A percentile compares a stretch with the other conserved stretches of the same genome.
Evolutionary conservation across 1,284 basidiomycete genomes (phyloP).

Genomic region (Paramarasmius palmivorus): DNA sequence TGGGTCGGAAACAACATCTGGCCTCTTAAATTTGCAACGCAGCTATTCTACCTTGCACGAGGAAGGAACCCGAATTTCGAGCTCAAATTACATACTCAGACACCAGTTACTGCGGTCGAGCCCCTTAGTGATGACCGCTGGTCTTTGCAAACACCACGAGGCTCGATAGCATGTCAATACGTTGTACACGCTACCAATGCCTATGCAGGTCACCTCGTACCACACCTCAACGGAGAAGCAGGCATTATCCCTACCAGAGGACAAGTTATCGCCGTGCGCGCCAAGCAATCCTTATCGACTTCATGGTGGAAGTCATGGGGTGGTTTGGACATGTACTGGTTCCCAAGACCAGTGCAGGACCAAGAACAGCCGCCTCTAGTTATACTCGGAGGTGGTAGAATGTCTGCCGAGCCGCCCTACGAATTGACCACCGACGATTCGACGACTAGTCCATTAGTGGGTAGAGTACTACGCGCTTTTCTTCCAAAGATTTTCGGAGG

Average conservation of each 20-base stretch:
- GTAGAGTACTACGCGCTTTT: constrained; percentile 53
- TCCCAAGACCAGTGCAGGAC: constrained; percentile 57
- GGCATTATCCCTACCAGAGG: constrained; percentile 75
- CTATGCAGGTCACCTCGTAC: constrained; percentile 68
- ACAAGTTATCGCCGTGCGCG: constrained; percentile 67
- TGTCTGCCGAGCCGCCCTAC: constrained; percentile 47
- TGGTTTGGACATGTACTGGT: constrained; percentile 73
- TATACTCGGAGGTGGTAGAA: constrained; percentile 74
- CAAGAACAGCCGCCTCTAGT: constrained; percentile 47
- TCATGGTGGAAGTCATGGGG: constrained; percentile 43
- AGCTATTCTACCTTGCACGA: constrained; percentile 51
- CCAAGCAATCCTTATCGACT: constrained; percentile 37
- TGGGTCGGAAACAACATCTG: constrained; percentile 65
- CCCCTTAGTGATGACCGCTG: constrained; percentile 51
- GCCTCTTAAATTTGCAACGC: constrained; percentile 76
- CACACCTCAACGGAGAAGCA: constrained; percentile 49
- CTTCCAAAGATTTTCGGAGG: constrained; percentile 61
- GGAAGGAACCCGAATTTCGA: constrained; percentile 33
- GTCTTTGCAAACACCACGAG: constrained; percentile 41
- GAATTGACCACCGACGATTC: constrained; percentile 64
- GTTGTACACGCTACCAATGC: constrained; percentile 83
- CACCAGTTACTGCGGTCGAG: constrained; percentile 56
- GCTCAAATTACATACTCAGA: constrained; percentile 66
- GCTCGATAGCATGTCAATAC: constrained; percentile 24
- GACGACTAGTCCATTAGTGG: constrained; percentile 45